Evolutionary conservation across 2,329 filamentous ascomycete genomes (phyloP).

Genomic region (Chaetomium sp.): DNA sequence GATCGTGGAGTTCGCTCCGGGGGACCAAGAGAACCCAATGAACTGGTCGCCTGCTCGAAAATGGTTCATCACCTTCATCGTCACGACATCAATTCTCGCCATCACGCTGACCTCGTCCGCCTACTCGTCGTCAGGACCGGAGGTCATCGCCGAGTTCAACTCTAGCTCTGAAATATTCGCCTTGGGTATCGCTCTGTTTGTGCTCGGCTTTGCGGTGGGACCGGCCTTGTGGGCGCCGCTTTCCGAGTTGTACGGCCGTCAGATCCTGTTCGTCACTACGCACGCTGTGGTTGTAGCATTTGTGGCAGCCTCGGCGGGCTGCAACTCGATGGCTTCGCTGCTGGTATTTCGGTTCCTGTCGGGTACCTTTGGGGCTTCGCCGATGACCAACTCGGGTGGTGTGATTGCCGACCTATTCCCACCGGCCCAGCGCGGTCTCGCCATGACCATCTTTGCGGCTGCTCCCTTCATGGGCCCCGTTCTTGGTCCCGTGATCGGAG

Average conservation of each 20-base stretch:
- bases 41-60: not conserved
- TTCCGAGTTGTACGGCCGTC: slow-evolving; percentile 51
- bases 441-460: slow-evolving; percentile 58
- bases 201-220: slow-evolving; percentile 51
- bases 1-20: not conserved
- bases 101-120: slow-evolving; percentile 2
- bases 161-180: not conserved
- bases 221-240: slow-evolving; percentile 53
- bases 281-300: not conserved
- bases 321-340: slow-evolving; percentile 32
- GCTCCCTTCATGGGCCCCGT: slow-evolving; percentile 61
- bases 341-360: slow-evolving; percentile 59
- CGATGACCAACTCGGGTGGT: slow-evolving; percentile 56
- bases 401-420: slow-evolving; percentile 57
- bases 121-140: not conserved
- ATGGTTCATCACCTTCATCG: slow-evolving; percentile 2
- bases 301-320: not conserved
- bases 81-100: not conserved
- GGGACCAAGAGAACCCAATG: slow-evolving; percentile 1
- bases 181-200: slow-evolving; percentile 56
- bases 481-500: slow-evolving; percentile 57
- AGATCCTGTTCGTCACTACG: slow-evolving; percentile 47
- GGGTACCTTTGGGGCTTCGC: slow-evolving; percentile 54
- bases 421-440: slow-evolving; percentile 43
- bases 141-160: slow-evolving; percentile 3